phyloP scores from a whole-genome alignment of 2,329 filamentous ascomycete species.

The Verticillium alfalfae region DNA sequence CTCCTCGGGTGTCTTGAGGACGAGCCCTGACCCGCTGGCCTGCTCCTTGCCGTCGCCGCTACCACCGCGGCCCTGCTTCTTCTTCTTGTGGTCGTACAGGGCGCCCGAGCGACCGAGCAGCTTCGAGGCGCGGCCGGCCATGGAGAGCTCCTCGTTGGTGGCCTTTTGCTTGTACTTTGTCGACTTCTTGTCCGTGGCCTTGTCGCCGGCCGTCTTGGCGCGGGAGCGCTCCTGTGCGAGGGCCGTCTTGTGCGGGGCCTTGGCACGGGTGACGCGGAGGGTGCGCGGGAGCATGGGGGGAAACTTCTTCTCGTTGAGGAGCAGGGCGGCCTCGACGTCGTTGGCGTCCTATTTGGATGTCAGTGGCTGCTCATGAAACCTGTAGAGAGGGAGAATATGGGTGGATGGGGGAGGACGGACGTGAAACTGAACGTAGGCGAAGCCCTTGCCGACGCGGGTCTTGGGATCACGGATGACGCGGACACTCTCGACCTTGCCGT shows the following conservation, averaged over 20 bases:
- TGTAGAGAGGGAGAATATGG: not conserved
- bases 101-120: constrained; percentile 68
- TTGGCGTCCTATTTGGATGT: constrained; percentile 60
- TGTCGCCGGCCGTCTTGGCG: constrained; percentile 21
- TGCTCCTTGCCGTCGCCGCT: constrained; percentile 13
- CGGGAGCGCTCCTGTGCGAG: constrained; percentile 45
- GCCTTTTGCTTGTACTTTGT: constrained; percentile 64
- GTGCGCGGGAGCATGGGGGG: constrained; percentile 88
- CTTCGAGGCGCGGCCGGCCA: constrained; percentile 67
- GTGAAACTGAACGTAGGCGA: constrained; percentile 95
- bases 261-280: constrained; percentile 81
- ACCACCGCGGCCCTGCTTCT: not conserved
- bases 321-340: constrained; percentile 82
- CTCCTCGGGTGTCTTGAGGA: constrained; percentile 54
- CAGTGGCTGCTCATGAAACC: not conserved
- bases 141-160: constrained; percentile 63
- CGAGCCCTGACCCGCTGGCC: constrained; percentile 14
- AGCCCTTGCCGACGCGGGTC: constrained; percentile 91
- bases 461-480: constrained; percentile 84
- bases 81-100: constrained; percentile 28
- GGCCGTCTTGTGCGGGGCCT: constrained; percentile 59
- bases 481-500: constrained; percentile 85
- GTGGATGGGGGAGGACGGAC: constrained; percentile 30
- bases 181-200: constrained; percentile 27
- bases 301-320: constrained; percentile 86